Conservation (phyloP, 1,284 basidiomycete genomes). For the Quambalaria eucalypti region DNA sequence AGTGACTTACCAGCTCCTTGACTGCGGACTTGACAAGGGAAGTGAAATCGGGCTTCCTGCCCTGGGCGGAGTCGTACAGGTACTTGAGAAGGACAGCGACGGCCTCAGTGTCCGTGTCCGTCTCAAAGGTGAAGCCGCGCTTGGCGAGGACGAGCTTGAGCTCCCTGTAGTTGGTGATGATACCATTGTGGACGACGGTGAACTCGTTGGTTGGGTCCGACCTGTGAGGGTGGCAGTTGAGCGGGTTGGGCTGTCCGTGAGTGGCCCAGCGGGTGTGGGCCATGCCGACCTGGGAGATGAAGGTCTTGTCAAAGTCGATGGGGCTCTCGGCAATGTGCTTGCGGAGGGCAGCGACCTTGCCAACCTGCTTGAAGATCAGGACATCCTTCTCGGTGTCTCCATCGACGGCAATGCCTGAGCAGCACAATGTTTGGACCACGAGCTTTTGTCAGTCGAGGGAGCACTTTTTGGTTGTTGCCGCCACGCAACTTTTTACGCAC, state of each 20-base stretch:
- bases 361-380: constrained; percentile 93
- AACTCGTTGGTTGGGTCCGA: constrained; percentile 77
- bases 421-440: not conserved
- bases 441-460: not conserved
- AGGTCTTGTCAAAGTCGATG: constrained; percentile 72
- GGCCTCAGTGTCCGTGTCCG: constrained; percentile 95
- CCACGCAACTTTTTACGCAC: constrained; percentile 41
- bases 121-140: constrained; percentile 86
- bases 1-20: constrained; percentile 93
- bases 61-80: constrained; percentile 84
- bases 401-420: constrained; percentile 75
- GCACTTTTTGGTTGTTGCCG: not conserved
- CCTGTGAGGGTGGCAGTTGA: constrained; percentile 93
- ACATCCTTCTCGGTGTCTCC: constrained; percentile 71
- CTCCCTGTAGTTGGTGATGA: constrained; percentile 88
- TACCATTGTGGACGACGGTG: constrained; percentile 94
- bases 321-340: constrained; percentile 73
- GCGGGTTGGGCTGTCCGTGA: constrained; percentile 72
- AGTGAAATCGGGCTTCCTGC: constrained; percentile 81
- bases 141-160: constrained; percentile 89
- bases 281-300: constrained; percentile 84
- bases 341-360: constrained; percentile 89
- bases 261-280: constrained; percentile 99
- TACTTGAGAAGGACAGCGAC: constrained; percentile 95
- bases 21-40: constrained; percentile 88